Base-by-base conservation (phyloP, 352 stramenopile genomes). In the Globisporangium emineosum region DNA sequence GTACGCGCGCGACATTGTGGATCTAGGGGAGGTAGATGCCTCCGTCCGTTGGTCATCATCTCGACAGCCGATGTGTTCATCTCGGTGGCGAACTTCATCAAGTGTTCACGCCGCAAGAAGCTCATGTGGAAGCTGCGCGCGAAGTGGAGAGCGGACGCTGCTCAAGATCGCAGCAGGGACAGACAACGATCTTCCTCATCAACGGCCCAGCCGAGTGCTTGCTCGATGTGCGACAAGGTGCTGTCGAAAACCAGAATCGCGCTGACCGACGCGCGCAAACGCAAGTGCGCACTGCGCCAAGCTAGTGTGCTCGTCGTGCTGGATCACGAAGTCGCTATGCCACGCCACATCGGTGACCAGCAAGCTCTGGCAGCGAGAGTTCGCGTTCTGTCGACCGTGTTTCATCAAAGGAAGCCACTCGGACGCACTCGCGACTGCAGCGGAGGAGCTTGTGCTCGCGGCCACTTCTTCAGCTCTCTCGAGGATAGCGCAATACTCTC, bases 261-360 rank as follows among this genome's bases (percentile, higher is more conserved):
- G n/a, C 43, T 51, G n/a, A 51, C 5, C 7, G 43, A 51, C 17
- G 8, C 19, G 6, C 43, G 43, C 5, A 51, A 51, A n/a, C 25
- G 12, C 43, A 53, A 32, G 33, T 40, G 33, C 33, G 33, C 33
- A 10, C 8, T 40, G 33, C 3, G 9, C 33, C 33, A 40, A 40
- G 33, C 3, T 15, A 8, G 33, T 40, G 1, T 66, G 60, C 51
- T 37, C 50, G 23, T 25, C 21, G 13, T 66, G 60, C 40, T 25
- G 40, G 19, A 25, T 66, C 5, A 49, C n/a, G 25, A 65, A 65
- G 60, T n/a, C 27, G 47, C 27, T 65, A 10, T 52, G n/a, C 25
- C 25, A 52, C 47, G 47, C 59, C 12, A 6, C 13, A 9, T 52
- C 23, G 35, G 47, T 12, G 23, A 13, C 10, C n/a, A 23, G 12